Percentiles rank a stretch among this genome's conserved stretches.
phyloP scores from a whole-genome alignment of 805 yeast genomes.

The Myxozyma geophila region DNA sequence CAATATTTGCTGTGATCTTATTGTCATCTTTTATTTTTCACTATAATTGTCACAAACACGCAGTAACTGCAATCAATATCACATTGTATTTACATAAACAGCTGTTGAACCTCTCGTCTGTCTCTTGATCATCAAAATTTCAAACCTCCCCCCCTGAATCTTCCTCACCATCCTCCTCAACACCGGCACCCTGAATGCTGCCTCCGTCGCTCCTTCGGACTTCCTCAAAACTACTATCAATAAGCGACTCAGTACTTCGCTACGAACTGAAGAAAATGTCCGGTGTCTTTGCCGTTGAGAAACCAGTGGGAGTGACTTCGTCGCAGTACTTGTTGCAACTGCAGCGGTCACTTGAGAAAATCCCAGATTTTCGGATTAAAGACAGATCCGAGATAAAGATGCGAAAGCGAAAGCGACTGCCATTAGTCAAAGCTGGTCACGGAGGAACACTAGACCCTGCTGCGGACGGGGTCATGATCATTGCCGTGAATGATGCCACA shows the following conservation, averaged over 20 bases:
- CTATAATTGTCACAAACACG: too few species aligned
- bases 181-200: too few species aligned
- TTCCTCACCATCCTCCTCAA: too few species aligned
- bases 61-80: too few species aligned
- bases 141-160: too few species aligned
- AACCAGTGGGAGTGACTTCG: constrained; percentile 85
- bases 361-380: constrained; percentile 63
- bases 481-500: constrained; percentile 94
- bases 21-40: too few species aligned
- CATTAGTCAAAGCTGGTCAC: constrained; percentile 86
- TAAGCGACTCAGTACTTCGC: too few species aligned
- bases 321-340: constrained; percentile 70
- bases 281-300: constrained; percentile 89
- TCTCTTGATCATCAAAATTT: too few species aligned
- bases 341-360: constrained; percentile 64
- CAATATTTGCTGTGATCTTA: too few species aligned
- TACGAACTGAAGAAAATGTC: constrained; percentile 59
- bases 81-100: too few species aligned
- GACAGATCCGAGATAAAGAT: constrained; percentile 55
- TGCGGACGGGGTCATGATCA: constrained; percentile 88
- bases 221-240: background rate
- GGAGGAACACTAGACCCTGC: constrained; percentile 97
- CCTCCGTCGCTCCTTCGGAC: background rate
- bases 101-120: too few species aligned
- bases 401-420: constrained; percentile 43